These are phyloP conservation scores for Lojkania enalia DNA, from an alignment of 2,329 filamentous ascomycete species.

Conservation along the genomic window DNA sequence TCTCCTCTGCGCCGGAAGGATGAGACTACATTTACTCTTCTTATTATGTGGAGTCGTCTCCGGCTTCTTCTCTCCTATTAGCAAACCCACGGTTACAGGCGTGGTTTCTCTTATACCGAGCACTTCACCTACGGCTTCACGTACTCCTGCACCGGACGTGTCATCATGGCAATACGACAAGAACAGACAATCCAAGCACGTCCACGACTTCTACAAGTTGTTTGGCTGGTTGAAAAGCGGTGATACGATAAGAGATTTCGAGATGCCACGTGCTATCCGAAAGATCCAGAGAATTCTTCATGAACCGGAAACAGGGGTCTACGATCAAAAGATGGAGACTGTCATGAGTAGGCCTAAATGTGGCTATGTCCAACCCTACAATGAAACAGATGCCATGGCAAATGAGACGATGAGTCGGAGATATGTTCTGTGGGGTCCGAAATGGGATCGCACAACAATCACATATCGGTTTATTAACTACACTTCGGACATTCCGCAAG, in stretches of 20 bases:
- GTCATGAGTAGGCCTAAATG: constrained; percentile 32
- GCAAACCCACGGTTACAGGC: constrained; percentile 7
- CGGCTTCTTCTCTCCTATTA: constrained; percentile 6
- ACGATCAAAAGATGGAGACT: constrained; percentile 28
- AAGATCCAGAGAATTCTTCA: constrained; percentile 32
- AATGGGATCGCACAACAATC: constrained; percentile 29
- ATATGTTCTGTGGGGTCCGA: constrained; percentile 35
- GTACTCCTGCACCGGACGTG: constrained; percentile 8
- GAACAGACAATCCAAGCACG: constrained; percentile 26
- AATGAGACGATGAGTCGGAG: constrained; percentile 17
- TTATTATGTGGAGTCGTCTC: constrained; percentile 1
- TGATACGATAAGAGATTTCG: constrained; percentile 23
- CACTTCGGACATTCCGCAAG: constrained; percentile 23
- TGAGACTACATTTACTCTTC: background rate
- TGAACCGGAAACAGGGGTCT: constrained; percentile 28
- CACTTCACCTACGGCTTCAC: constrained; percentile 14
- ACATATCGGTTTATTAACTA: constrained; percentile 34
- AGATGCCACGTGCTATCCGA: constrained; percentile 30
- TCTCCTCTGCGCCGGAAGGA: constrained; percentile 1
- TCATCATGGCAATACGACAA: constrained; percentile 18
- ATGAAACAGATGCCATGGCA: constrained; percentile 22
- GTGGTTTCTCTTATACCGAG: constrained; percentile 29
- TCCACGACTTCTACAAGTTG: constrained; percentile 35
- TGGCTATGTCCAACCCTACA: constrained; percentile 28
- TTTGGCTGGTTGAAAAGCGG: constrained; percentile 33